Evolutionary conservation across 768 basidiomycete species (phyloP), one percentile per base, ranked within the genome.

Genomic region (Mycena venus): DNA sequence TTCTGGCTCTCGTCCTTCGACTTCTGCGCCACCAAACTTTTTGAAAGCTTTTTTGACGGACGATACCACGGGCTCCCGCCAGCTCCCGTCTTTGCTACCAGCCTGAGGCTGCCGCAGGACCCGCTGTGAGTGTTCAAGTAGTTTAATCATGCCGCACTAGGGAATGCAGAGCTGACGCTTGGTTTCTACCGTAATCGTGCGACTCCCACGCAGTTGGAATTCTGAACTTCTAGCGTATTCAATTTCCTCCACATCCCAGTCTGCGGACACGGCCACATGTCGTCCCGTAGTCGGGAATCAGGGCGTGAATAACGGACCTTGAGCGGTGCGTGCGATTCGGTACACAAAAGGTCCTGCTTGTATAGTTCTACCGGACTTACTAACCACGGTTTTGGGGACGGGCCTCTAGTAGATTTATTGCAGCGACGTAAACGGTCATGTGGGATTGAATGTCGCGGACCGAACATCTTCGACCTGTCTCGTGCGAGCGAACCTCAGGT

Each of bases 381-480:
- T 68, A 68, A 68, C 65, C 70, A 73, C 75, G 63, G 27, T 66
- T 44, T 66, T 38, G 10, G 67, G 44, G 56, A 56, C 29, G 44
- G 15, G 11, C 31, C 38, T 1, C 11, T 58, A 25, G 56, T 14
- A 34, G 47, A 44, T 23, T 38, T 40, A 63, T 70, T 49, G 40
- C 2, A 27, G 23, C 63, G 68, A 63, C 70, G 70, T 72, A 69
- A 44, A 55, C 27, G 67, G 75, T 73, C 75, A 76, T 70, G 75
- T 66, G 72, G 21, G 56, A 12, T 17, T 21, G 31, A 56, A 25
- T 55, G 51, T 2, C 23, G 25, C 65, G 70, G 70, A 63, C 66
- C 70, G 65, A 34, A 47, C 55, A 55, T 17, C 69, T 75, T 72
- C 61, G 67, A 61, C 19, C 51, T 72, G 75, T 70, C 68, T 58